Base-by-base conservation (phyloP, 306 rosid species). In the Acacia confusa region DNA sequence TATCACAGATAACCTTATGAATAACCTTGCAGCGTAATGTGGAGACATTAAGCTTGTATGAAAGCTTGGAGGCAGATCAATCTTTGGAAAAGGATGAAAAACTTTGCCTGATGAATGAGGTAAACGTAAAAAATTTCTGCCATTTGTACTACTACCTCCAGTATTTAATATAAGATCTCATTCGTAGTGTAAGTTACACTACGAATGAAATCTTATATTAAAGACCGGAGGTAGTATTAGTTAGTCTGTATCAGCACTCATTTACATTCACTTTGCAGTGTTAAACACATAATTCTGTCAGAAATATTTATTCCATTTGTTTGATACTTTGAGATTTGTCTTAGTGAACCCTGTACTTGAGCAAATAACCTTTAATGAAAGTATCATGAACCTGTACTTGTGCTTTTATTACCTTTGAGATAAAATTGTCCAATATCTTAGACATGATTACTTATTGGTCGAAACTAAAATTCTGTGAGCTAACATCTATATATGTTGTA, bases 31-130 rank as follows among this genome's bases (percentile, higher is more conserved):
- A 63, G 69, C 6, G 69, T 63, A 27, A 19, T 63, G 41, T 6
- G 40, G n/a, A 40, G 14, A 28, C n/a, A 63, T 63, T 63, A 40
- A 74, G 38, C 32, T 69, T 71, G 77, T 48, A 34, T 79, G 82
- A 78, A 64, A 69, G 28, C 64, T 15, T 68, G 53, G 63, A 78
- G 66, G 30, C 58, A 44, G 80, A 73, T 45, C 66, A 58, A 52
- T 67, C 68, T 52, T 63, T 52, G 15, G 10, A 47, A 70, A n/a
- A 30, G 71, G 86, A 84, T 60, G 43, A 83, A 25, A 36, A 85
- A 32, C 58, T 67, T 36, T 75, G 20, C 66, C 34, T 70, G 24
- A 63, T 63, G n/a, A 80, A 65, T 73, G 87, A 88, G 88, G 92
- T 88, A 81, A 20, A 11, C 7, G 15, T 48, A 27, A 27, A 28